Evolutionary conservation across 176 grass and related monocot genomes (phyloP).

Genomic region (Elaeis guineensis): DNA sequence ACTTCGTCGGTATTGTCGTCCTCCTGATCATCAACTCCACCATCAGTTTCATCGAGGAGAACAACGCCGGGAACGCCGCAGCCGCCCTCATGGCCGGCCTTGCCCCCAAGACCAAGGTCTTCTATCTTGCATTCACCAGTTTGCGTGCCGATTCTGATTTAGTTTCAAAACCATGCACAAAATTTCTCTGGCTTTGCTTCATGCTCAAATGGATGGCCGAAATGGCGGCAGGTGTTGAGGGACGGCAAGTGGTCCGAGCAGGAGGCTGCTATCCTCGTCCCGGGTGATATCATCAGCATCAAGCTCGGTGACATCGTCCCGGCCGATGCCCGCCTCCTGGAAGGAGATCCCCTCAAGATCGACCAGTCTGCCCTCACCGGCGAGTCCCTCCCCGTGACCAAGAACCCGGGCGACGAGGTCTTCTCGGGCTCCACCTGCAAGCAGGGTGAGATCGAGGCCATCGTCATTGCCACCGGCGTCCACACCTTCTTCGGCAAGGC

Average conservation of each 20-base stretch:
- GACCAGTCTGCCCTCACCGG: conserved; percentile 90
- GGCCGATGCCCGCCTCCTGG: conserved; percentile 70
- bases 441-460: conserved; percentile 87
- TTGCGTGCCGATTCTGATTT: not conserved
- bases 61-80: conserved; percentile 78
- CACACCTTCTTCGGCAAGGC: conserved; percentile 98
- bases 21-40: conserved; percentile 92
- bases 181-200: no score
- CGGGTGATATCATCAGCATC: conserved; percentile 94
- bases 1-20: conserved; percentile 76
- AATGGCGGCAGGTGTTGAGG: conserved; percentile 39
- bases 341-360: conserved; percentile 87
- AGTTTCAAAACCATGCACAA: no score
- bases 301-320: conserved; percentile 98
- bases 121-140: not conserved
- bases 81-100: conserved; percentile 84
- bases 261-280: conserved; percentile 76
- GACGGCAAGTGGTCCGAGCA: conserved; percentile 73
- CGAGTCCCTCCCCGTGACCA: conserved; percentile 74
- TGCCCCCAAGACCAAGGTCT: conserved; percentile 70
- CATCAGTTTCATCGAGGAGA: conserved; percentile 87
- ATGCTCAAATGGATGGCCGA: not conserved
- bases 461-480: conserved; percentile 90
- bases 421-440: conserved; percentile 89
- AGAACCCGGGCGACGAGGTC: conserved; percentile 74